phyloP scores from a whole-genome alignment of 2,329 filamentous ascomycete species.

The Hortaea werneckii region DNA sequence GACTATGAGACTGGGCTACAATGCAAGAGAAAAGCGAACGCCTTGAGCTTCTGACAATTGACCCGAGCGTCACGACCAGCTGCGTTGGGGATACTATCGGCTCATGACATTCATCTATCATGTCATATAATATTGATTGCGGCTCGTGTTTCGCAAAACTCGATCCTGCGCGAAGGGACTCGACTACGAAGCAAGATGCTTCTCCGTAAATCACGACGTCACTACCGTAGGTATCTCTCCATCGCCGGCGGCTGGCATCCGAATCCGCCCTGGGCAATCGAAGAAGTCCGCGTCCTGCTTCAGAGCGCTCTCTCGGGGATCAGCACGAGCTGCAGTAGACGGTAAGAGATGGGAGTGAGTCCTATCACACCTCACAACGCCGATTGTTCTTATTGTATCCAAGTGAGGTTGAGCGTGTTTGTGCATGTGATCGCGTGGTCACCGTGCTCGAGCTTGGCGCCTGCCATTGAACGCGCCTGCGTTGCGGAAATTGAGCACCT shows the following conservation, averaged over 20 bases:
- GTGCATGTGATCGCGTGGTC: slow-evolving; percentile 5
- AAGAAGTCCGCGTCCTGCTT: too few relatives aligned
- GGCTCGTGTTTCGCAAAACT: neutral
- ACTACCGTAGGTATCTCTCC: too few relatives aligned
- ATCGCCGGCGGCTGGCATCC: too few relatives aligned
- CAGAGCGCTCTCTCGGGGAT: too few relatives aligned
- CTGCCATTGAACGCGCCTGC: slow-evolving; percentile 1
- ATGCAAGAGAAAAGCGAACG: slow-evolving; percentile 53
- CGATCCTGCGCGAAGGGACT: neutral
- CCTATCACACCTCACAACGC: too few relatives aligned
- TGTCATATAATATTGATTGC: neutral
- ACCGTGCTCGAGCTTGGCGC: slow-evolving; percentile 3
- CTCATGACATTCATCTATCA: neutral
- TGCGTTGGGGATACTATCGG: neutral
- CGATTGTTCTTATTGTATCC: too few relatives aligned
- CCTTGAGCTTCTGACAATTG: slow-evolving; percentile 24
- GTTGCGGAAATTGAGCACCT: neutral
- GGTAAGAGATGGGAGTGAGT: too few relatives aligned
- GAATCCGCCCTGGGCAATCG: too few relatives aligned
- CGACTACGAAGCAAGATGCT: too few relatives aligned
- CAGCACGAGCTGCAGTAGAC: too few relatives aligned
- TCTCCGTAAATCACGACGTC: too few relatives aligned
- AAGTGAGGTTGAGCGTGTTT: neutral
- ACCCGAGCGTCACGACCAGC: neutral
- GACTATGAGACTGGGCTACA: slow-evolving; percentile 56